Conservation (phyloP, 2,329 filamentous ascomycete genomes). For the Rhynchosporium graminicola region DNA sequence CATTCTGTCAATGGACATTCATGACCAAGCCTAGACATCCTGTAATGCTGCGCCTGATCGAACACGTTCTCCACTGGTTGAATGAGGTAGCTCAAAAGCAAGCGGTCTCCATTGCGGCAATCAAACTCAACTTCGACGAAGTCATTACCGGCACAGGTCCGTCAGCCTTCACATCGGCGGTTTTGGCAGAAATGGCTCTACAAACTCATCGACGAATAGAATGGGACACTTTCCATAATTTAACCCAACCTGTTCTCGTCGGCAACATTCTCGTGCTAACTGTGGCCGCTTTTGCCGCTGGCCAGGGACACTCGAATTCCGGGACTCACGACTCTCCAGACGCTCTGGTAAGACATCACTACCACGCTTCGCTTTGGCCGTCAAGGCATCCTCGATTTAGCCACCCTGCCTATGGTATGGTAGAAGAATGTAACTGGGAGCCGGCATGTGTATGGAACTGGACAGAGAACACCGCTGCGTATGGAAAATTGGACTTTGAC, state of each 20-base stretch:
- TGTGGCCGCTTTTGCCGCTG: constrained; percentile 71
- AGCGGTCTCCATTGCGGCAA: constrained; percentile 56
- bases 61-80: constrained; percentile 69
- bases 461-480: constrained; percentile 64
- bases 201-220: constrained; percentile 49
- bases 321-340: constrained; percentile 67
- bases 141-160: constrained; percentile 72
- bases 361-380: constrained; percentile 74
- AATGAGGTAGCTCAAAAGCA: constrained; percentile 60
- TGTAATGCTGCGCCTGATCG: constrained; percentile 67
- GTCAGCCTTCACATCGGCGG: constrained; percentile 66
- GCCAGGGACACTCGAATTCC: constrained; percentile 72
- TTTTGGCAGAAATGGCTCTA: constrained; percentile 63
- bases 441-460: constrained; percentile 62
- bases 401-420: constrained; percentile 69
- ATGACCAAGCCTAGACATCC: constrained; percentile 66
- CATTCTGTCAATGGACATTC: constrained; percentile 76
- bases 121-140: constrained; percentile 69
- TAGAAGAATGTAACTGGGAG: constrained; percentile 72
- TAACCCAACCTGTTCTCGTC: constrained; percentile 65
- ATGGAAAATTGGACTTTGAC: constrained; percentile 57
- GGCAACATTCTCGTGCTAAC: constrained; percentile 66
- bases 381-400: constrained; percentile 64
- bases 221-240: constrained; percentile 66
- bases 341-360: constrained; percentile 72